phyloP scores from a whole-genome alignment of 1,284 basidiomycete genomes.

The Pascua sp. region DNA sequence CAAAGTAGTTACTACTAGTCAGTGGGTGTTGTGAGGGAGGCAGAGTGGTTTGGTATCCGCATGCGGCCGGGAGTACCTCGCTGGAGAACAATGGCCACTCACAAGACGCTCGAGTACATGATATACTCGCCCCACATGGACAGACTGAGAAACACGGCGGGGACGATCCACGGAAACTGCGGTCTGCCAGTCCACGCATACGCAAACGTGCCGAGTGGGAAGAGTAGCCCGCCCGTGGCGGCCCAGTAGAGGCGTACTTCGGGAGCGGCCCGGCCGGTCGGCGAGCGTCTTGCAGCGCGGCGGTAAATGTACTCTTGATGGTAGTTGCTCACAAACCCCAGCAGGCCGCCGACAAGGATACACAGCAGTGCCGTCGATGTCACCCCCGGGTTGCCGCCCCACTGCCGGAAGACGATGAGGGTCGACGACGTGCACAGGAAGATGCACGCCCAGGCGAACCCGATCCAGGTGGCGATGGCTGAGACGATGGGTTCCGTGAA shows the following conservation, averaged over 20 bases:
- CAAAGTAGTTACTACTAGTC: slow-evolving; percentile 35
- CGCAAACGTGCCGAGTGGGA: slow-evolving; percentile 33
- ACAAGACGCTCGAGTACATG: slow-evolving; percentile 45
- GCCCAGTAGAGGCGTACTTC: slow-evolving; percentile 52
- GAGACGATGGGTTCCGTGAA: slow-evolving; percentile 52
- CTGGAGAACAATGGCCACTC: slow-evolving; percentile 23
- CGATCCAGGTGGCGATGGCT: slow-evolving; percentile 51
- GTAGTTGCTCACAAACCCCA: slow-evolving; percentile 68
- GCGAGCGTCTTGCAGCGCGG: slow-evolving; percentile 21
- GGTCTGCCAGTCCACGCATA: slow-evolving; percentile 45
- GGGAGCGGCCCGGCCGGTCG: slow-evolving; percentile 47
- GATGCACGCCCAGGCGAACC: slow-evolving; percentile 44
- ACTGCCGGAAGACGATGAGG: slow-evolving; percentile 36
- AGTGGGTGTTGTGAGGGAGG: not conserved
- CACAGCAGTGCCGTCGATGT: slow-evolving; percentile 35
- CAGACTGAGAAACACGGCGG: slow-evolving; percentile 32
- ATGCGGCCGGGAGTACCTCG: too few species aligned
- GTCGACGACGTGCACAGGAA: slow-evolving; percentile 39
- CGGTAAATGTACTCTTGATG: slow-evolving; percentile 43
- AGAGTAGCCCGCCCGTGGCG: slow-evolving; percentile 44
- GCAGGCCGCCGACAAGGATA: slow-evolving; percentile 57
- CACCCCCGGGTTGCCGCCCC: slow-evolving; percentile 39
- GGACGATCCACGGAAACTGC: slow-evolving; percentile 34
- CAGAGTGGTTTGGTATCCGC: too few species aligned
- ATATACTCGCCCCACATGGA: slow-evolving; percentile 35